phyloP scores from a whole-genome alignment of 306 rosid genomes.

The Cucurbita argyrosperma region DNA sequence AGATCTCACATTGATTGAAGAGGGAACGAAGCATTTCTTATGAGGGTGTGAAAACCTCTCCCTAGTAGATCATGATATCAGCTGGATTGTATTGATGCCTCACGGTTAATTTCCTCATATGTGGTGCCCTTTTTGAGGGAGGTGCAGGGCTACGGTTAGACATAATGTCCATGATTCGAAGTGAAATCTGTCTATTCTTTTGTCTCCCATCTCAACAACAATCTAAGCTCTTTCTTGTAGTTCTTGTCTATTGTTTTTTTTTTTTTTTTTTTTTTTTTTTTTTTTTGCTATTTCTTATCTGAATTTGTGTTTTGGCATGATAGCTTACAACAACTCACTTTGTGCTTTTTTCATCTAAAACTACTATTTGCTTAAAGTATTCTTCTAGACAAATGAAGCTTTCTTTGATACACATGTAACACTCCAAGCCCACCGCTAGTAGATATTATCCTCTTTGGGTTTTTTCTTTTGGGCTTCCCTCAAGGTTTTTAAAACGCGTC shows the following conservation, averaged over 20 bases:
- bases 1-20: no score
- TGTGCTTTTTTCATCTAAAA: not conserved
- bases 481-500: no score
- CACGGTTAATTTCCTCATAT: not conserved
- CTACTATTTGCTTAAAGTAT: not conserved
- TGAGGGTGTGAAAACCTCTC: no score
- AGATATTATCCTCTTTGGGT: no score
- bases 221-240: not conserved
- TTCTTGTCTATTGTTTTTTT: not conserved
- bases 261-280: no score
- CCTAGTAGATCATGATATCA: not conserved
- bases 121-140: not conserved
- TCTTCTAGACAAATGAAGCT: not conserved
- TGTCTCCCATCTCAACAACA: not conserved
- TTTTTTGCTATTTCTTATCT: not conserved
- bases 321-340: slow-evolving; percentile 3
- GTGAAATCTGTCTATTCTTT: not conserved
- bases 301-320: not conserved
- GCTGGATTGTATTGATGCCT: no score
- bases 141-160: not conserved
- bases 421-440: no score
- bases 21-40: no score
- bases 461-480: no score
- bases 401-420: not conserved
- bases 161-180: not conserved